phyloP scores from a whole-genome alignment of 768 basidiomycete species.

The Tulasnella sp. region DNA sequence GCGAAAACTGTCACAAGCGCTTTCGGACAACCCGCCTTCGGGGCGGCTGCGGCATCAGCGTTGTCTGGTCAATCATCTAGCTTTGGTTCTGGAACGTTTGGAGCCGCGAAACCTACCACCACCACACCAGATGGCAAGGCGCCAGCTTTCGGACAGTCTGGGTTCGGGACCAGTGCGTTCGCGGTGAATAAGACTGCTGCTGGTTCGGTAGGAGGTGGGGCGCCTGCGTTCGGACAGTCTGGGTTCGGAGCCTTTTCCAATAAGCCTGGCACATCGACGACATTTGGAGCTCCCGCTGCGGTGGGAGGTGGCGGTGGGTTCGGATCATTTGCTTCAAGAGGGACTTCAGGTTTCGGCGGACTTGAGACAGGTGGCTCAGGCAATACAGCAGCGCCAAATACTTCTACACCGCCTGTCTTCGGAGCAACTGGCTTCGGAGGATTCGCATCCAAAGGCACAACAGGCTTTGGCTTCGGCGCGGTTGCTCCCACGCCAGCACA shows the following conservation, averaged over 20 bases:
- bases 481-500: not conserved
- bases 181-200: not conserved
- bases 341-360: not conserved
- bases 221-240: constrained; percentile 15
- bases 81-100: not conserved
- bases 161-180: not conserved
- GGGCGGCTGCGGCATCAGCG: not conserved
- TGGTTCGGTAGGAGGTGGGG: not conserved
- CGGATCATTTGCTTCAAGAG: constrained; percentile 6
- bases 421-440: constrained; percentile 1
- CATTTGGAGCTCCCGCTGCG: not conserved
- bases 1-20: not conserved
- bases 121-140: not conserved
- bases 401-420: too few species aligned
- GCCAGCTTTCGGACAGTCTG: constrained; percentile 13
- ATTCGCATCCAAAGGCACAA: constrained; percentile 3
- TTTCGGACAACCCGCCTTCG: constrained; percentile 11
- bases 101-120: not conserved
- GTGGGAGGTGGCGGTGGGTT: not conserved
- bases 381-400: too few species aligned
- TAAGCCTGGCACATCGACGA: not conserved
- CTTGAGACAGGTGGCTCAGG: constrained; percentile 5
- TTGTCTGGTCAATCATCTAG: not conserved
- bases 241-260: constrained; percentile 7
- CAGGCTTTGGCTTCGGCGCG: not conserved